Percentiles rank a stretch among this genome's conserved stretches.
These are phyloP conservation scores for Zarea fungicola DNA, from an alignment of 2,329 filamentous ascomycete species.

Conservation along the genomic window DNA sequence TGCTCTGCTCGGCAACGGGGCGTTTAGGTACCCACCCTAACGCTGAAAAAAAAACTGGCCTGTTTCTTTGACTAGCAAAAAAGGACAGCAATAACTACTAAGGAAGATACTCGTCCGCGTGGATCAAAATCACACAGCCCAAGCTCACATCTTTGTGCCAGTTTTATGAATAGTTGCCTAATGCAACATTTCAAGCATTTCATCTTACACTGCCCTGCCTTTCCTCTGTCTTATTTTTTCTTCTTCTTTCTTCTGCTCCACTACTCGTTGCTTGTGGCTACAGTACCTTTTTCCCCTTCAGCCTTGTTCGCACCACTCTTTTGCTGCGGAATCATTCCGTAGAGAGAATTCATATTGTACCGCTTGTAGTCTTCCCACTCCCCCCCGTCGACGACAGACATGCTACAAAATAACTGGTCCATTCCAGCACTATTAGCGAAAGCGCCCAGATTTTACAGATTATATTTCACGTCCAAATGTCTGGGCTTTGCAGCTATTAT, in stretches of 20 bases:
- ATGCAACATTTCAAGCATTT: background rate
- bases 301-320: conserved; percentile 4
- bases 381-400: conserved; percentile 66
- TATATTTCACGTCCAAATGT: too few species aligned
- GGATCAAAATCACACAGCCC: too few species aligned
- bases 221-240: background rate
- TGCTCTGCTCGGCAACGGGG: too few species aligned
- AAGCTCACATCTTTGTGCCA: too few species aligned
- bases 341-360: conserved; percentile 74
- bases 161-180: too few species aligned
- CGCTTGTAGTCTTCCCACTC: conserved; percentile 71
- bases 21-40: too few species aligned
- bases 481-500: background rate
- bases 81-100: too few species aligned
- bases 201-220: background rate
- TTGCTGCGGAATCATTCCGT: conserved; percentile 33
- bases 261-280: background rate
- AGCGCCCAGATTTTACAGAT: too few species aligned
- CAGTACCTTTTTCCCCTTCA: background rate
- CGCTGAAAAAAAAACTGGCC: too few species aligned
- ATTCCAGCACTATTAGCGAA: too few species aligned
- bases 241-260: background rate
- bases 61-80: too few species aligned
- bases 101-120: too few species aligned
- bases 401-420: conserved; percentile 70